Conservation (phyloP, 768 basidiomycete species). For the Mrakia hoshinonis region DNA sequence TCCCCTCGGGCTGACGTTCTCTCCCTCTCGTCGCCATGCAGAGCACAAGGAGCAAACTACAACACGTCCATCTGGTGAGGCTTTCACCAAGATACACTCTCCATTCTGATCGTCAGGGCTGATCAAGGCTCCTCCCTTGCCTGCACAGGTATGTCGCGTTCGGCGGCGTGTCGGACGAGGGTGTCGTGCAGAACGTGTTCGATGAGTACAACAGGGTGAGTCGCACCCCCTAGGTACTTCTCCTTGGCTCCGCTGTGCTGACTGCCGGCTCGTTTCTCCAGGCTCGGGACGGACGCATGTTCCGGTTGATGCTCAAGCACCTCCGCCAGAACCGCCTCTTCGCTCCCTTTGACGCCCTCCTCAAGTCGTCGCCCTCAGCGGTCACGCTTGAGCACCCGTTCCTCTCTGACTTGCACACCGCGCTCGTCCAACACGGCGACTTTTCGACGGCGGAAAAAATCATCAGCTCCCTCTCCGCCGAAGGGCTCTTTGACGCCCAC, state of each 20-base stretch:
- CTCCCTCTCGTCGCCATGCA: background rate
- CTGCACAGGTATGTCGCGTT: conserved; percentile 30
- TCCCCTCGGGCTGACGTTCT: no score
- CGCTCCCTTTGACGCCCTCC: conserved; percentile 20
- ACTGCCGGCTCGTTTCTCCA: background rate
- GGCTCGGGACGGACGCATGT: conserved; percentile 28
- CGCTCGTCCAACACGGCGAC: conserved; percentile 27
- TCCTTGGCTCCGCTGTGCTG: background rate
- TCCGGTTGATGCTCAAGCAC: conserved; percentile 31
- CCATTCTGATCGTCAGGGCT: no score
- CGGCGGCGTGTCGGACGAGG: conserved; percentile 16
- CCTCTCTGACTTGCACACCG: conserved; percentile 26
- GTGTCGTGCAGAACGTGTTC: conserved; percentile 14
- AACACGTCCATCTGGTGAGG: conserved; percentile 25
- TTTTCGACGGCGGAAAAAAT: conserved; percentile 20
- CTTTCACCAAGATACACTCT: no score
- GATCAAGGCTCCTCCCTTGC: background rate
- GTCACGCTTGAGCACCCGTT: conserved; percentile 29
- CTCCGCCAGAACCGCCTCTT: conserved; percentile 23
- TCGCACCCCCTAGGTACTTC: background rate
- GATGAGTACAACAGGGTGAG: conserved; percentile 22
- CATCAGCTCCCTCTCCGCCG: conserved; percentile 19
- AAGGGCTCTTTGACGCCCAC: conserved; percentile 28
- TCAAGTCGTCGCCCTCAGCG: background rate
- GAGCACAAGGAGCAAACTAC: conserved; percentile 23